A percentile compares a stretch with the other conserved stretches of the same genome.
phyloP scores from a whole-genome alignment of 352 stramenopile species.

The Plasmopara viticola region DNA sequence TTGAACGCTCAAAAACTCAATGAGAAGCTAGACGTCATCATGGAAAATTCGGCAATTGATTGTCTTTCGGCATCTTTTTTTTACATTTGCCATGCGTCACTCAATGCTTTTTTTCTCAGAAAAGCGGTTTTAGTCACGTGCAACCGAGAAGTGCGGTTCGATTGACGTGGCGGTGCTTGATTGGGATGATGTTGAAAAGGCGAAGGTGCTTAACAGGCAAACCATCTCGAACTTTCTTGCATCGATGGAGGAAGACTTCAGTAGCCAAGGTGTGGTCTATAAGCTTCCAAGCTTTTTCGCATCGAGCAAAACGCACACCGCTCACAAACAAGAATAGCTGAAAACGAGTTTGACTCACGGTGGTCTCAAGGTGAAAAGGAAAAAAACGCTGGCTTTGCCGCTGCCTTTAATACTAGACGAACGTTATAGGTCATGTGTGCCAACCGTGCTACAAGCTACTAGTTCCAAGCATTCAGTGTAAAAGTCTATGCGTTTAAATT shows the following conservation, averaged over 20 bases:
- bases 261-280: constrained; percentile 15
- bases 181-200: constrained; percentile 32
- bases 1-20: constrained; percentile 50
- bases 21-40: constrained; percentile 44
- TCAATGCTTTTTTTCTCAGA: constrained; percentile 37
- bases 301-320: constrained; percentile 9
- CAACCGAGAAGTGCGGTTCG: constrained; percentile 33
- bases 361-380: no score
- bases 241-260: constrained; percentile 29
- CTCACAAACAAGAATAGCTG: no score
- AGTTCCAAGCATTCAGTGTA: no score
- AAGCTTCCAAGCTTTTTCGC: constrained; percentile 7
- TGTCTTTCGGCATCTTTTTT: constrained; percentile 39
- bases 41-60: constrained; percentile 27
- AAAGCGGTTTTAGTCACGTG: constrained; percentile 49
- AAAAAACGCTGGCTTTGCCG: no score
- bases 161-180: constrained; percentile 31
- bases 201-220: constrained; percentile 23
- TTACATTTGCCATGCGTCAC: constrained; percentile 50
- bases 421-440: no score
- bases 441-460: no score
- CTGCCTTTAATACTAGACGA: no score
- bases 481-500: no score
- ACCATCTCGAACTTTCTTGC: constrained; percentile 19
- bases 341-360: no score